Percentiles rank a stretch among this genome's conserved stretches.
Conservation (phyloP, 1,284 basidiomycete species). For the Melampsora larici-populina region DNA sequence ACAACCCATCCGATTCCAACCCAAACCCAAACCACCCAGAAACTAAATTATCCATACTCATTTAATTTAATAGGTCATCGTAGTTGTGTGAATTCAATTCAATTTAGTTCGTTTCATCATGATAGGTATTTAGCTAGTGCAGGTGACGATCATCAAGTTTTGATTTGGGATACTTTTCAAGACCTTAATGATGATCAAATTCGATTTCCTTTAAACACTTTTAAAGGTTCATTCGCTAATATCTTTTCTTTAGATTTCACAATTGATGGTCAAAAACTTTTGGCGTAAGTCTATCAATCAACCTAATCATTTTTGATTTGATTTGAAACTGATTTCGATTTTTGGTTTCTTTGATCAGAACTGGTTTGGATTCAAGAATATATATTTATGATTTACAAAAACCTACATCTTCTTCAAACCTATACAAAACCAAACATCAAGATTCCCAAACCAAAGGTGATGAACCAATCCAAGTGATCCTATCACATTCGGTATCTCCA, state of each 20-base stretch:
- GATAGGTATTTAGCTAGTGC: constrained; percentile 19
- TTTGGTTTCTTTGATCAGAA: neutral
- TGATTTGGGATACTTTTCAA: constrained; percentile 33
- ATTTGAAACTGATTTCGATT: neutral
- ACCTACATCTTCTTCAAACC: neutral
- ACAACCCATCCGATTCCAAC: neutral
- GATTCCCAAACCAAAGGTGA: neutral
- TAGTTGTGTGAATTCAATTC: constrained; percentile 25
- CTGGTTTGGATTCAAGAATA: constrained; percentile 33
- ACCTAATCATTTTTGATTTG: neutral
- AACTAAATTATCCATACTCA: constrained; percentile 22
- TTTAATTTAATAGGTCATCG: constrained; percentile 16
- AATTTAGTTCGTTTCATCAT: constrained; percentile 14
- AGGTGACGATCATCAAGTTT: constrained; percentile 22
- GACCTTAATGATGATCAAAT: constrained; percentile 30
- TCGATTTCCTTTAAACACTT: neutral
- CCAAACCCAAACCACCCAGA: neutral
- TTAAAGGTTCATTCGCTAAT: constrained; percentile 23
- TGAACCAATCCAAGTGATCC: constrained; percentile 10
- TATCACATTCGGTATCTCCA: constrained; percentile 15
- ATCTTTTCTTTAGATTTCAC: constrained; percentile 36
- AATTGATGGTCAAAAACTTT: constrained; percentile 7
- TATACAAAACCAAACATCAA: neutral
- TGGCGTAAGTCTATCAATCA: constrained; percentile 8
- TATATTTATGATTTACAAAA: constrained; percentile 19